Evolutionary conservation across 148 eudicot species (phyloP).

Genomic region (Cornus controversa): DNA sequence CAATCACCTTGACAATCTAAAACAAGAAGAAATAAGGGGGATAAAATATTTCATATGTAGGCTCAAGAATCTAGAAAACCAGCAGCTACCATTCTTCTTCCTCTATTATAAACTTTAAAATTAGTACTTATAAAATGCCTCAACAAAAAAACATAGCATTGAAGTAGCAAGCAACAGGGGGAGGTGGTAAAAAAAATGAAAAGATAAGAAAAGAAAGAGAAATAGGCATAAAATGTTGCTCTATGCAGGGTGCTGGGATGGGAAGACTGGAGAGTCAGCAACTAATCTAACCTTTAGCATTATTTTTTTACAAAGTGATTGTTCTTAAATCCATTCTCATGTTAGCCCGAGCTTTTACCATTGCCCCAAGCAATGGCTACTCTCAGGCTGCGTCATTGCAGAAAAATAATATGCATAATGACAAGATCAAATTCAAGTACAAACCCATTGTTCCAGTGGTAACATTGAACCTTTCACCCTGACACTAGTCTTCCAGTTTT

Average conservation of each 20-base stretch:
- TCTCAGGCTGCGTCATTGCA: too few species aligned
- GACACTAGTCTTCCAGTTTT: conserved; percentile 76
- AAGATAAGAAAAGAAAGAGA: too few species aligned
- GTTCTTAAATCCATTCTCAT: too few species aligned
- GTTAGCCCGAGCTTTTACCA: too few species aligned
- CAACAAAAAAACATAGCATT: background rate
- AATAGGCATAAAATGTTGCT: too few species aligned
- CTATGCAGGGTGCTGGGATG: too few species aligned
- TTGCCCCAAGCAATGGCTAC: too few species aligned
- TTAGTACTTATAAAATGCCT: background rate
- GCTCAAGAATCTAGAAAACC: conserved; percentile 7
- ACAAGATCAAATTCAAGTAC: conserved; percentile 29
- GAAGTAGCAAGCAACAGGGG: background rate
- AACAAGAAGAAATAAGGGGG: background rate
- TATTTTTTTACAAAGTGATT: too few species aligned
- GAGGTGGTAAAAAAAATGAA: background rate
- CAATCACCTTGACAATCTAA: background rate
- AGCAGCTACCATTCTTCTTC: background rate
- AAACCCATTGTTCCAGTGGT: conserved; percentile 78
- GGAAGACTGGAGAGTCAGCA: too few species aligned
- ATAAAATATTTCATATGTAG: background rate
- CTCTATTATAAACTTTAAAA: too few species aligned
- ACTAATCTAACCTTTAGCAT: too few species aligned
- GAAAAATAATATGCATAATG: background rate
- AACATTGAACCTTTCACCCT: conserved; percentile 67